A percentile compares a stretch with the other conserved stretches of the same genome.
phyloP scores from a whole-genome alignment of 192 early-diverging fungal genomes.

The Mortierella antarctica region DNA sequence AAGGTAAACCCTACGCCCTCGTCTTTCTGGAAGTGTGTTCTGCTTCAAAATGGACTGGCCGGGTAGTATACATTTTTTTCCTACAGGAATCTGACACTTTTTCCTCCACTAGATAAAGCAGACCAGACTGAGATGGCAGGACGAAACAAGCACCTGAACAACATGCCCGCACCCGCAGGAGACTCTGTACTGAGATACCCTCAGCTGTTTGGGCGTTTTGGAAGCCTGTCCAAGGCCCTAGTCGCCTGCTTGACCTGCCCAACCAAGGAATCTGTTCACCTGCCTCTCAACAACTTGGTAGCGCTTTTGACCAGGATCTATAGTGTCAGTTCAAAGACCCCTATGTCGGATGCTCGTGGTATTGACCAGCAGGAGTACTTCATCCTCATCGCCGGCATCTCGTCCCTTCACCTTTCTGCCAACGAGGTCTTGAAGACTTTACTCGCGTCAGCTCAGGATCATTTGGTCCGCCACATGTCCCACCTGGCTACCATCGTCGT shows the following conservation, averaged over 20 bases:
- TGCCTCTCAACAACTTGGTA: conserved; percentile 63
- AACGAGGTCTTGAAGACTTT: conserved; percentile 57
- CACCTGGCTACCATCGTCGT: conserved; percentile 39
- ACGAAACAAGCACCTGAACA: conserved; percentile 54
- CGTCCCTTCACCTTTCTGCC: conserved; percentile 52
- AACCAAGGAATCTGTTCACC: conserved; percentile 51
- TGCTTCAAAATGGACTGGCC: background rate
- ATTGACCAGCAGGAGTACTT: conserved; percentile 61
- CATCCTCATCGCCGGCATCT: conserved; percentile 58
- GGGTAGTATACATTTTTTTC: too few species aligned
- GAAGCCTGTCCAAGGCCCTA: conserved; percentile 25
- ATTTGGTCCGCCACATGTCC: conserved; percentile 42
- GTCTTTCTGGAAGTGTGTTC: conserved; percentile 1
- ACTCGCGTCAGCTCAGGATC: conserved; percentile 41
- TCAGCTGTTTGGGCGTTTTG: conserved; percentile 26
- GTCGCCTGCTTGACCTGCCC: conserved; percentile 50
- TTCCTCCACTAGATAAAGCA: conserved; percentile 22
- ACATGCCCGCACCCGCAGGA: conserved; percentile 52
- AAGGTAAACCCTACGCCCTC: conserved; percentile 48
- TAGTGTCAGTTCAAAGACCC: conserved; percentile 53
- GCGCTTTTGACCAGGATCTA: conserved; percentile 61
- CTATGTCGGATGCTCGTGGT: conserved; percentile 44
- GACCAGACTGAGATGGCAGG: conserved; percentile 50
- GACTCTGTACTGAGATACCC: conserved; percentile 36
- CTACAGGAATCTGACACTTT: background rate